Conservation (phyloP, 306 rosid genomes). For the Quercus ilex region DNA sequence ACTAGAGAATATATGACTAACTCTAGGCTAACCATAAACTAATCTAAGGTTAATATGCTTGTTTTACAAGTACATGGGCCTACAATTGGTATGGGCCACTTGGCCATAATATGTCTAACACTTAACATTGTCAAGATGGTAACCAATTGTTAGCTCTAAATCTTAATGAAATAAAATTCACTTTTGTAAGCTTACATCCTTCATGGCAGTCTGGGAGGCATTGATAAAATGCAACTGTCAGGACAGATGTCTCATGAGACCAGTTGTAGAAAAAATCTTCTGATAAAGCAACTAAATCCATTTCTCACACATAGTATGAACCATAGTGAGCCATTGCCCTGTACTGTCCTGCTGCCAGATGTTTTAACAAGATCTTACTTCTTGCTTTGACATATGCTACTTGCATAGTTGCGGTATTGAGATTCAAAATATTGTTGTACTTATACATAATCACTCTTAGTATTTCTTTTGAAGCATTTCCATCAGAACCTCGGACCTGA, state of each 20-base stretch:
- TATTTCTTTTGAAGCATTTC: not conserved
- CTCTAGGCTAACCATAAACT: too few relatives aligned
- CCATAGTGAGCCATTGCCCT: not conserved
- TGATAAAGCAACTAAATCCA: not conserved
- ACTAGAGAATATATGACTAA: too few relatives aligned
- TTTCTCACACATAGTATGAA: not conserved
- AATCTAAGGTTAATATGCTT: too few relatives aligned
- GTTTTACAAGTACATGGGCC: too few relatives aligned
- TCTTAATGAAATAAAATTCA: not conserved
- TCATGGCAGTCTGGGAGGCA: not conserved
- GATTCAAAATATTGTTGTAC: not conserved
- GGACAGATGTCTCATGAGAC: not conserved
- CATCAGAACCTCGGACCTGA: slow-evolving; percentile 5
- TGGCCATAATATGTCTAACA: too few relatives aligned
- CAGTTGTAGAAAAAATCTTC: not conserved
- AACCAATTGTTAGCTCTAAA: not conserved
- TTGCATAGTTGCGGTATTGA: not conserved
- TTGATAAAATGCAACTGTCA: not conserved
- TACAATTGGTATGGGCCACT: too few relatives aligned
- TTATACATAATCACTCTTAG: not conserved
- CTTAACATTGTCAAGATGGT: not conserved
- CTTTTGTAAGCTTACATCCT: not conserved
- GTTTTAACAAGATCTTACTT: not conserved
- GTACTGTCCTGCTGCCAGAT: not conserved
- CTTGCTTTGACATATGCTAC: not conserved